Base-by-base conservation (phyloP, 495 filamentous ascomycete species). In the Penicillium samsonianum region DNA sequence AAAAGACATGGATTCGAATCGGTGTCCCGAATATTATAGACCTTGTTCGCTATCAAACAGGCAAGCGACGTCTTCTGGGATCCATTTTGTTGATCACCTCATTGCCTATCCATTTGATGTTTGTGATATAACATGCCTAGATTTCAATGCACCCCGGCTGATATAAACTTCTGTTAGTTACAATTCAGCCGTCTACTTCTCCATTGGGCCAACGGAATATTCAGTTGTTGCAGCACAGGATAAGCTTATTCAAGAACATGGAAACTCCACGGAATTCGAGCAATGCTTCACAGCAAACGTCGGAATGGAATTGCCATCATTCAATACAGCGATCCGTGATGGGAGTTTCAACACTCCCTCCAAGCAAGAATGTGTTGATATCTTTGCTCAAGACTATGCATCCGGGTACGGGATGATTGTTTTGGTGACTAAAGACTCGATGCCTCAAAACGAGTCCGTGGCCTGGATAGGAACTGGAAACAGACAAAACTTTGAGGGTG, bases 1-100 rank as follows among this genome's bases (percentile, higher is more conserved):
- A 35, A 30, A 26, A 14, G 22, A 55, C 30, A 33, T 55, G 52
- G 52, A 8, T 55, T 55, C 25, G 45, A 35, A 46, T 55, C 28
- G 52, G 52, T 2, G 20, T 43, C 10, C 41, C 41, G 20, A 43
- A 43, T 43, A 43, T 43, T 3, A 20, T 43, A 9, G 41, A 43
- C 9, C 41, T 43, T 23, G 8, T 43, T 43, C 41, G 41, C 41
- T 43, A 43, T 22, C 41, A 43, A 43, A 43, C 41, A 10, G 41
- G 41, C 41, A 43, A 14, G 19, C 41, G 10, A 11, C 41, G 41
- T 20, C 10, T 22, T 43, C 19, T 43, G 20, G 41, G 41, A 43
- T 43, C 19, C 3, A 43, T 43, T 11, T 20, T 43, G 20, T 4
- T 43, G 9, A 43, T 22, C 17, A 22, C 41, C 19, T 43, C 41